These are phyloP conservation scores for Cystobasidium slooffiae DNA, from an alignment of 1,284 basidiomycete species.

Conservation along the genomic window DNA sequence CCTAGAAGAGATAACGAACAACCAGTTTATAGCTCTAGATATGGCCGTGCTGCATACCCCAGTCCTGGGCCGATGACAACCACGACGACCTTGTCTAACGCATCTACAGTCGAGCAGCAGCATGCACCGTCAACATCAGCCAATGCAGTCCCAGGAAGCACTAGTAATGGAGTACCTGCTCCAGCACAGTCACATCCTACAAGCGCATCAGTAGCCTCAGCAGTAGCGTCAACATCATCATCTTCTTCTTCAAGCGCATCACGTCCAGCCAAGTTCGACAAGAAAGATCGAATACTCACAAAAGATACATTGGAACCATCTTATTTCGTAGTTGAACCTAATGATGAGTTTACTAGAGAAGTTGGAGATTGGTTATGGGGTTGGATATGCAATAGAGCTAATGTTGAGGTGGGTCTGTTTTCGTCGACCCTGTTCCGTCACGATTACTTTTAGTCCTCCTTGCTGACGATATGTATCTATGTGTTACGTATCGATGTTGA, in stretches of 20 bases:
- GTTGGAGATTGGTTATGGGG: slow-evolving; percentile 82
- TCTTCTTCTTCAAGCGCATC: slow-evolving; percentile 3
- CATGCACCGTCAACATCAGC: neutral
- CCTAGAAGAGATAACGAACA: neutral
- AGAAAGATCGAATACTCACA: neutral
- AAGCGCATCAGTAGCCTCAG: neutral
- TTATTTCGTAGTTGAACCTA: slow-evolving; percentile 87
- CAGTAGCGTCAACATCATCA: neutral
- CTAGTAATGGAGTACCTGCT: neutral
- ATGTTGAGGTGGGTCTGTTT: slow-evolving; percentile 63
- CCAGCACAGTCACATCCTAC: too few relatives aligned
- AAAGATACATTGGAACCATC: slow-evolving; percentile 68
- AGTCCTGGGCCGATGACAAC: slow-evolving; percentile 12
- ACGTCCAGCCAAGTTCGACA: slow-evolving; percentile 16
- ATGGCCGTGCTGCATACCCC: neutral
- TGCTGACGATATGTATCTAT: too few relatives aligned
- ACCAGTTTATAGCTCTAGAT: neutral
- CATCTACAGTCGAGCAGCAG: neutral
- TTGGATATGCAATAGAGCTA: slow-evolving; percentile 55
- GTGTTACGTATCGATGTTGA: too few relatives aligned
- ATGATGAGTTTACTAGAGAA: slow-evolving; percentile 90
- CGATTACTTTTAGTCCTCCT: too few relatives aligned
- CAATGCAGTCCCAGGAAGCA: neutral
- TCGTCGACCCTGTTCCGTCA: too few relatives aligned
- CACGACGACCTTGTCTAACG: neutral